Conservation (phyloP, 164 flowering plant genomes). For the Saururus chinensis region DNA sequence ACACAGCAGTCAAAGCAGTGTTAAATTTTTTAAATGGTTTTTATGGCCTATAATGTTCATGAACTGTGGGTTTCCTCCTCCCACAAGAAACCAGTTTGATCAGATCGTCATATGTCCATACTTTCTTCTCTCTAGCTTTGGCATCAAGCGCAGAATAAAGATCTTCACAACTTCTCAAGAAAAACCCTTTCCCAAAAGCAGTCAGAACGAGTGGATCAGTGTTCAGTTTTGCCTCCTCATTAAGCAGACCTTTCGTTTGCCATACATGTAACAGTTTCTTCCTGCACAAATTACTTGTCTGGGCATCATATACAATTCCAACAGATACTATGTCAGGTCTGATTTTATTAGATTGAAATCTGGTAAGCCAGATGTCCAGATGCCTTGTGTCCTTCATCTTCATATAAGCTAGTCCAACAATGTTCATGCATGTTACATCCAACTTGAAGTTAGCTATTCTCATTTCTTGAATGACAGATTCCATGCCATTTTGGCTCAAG, state of each 20-base stretch:
- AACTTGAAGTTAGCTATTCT: slow-evolving; percentile 26
- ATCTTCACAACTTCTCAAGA: slow-evolving; percentile 35
- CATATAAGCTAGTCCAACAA: slow-evolving; percentile 33
- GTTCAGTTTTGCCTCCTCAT: slow-evolving; percentile 32
- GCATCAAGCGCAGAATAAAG: slow-evolving; percentile 27
- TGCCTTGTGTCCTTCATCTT: slow-evolving; percentile 46
- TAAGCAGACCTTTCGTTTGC: slow-evolving; percentile 33
- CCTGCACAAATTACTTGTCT: slow-evolving; percentile 23
- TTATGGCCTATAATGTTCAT: too few species aligned
- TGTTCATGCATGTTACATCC: slow-evolving; percentile 33
- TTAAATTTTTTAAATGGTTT: too few species aligned
- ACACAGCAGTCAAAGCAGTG: too few species aligned
- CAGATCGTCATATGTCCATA: slow-evolving; percentile 36
- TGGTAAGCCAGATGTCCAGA: slow-evolving; percentile 19
- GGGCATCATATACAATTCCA: slow-evolving; percentile 45
- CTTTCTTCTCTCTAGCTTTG: slow-evolving; percentile 21
- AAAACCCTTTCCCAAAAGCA: slow-evolving; percentile 55
- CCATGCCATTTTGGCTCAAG: slow-evolving; percentile 45
- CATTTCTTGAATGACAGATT: slow-evolving; percentile 32
- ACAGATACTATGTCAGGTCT: slow-evolving; percentile 50
- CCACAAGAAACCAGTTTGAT: slow-evolving; percentile 24
- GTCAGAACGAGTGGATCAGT: slow-evolving; percentile 51
- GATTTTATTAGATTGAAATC: slow-evolving; percentile 17
- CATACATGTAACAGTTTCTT: slow-evolving; percentile 19
- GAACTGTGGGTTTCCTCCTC: not conserved